These are phyloP conservation scores for Podospora sp. DNA, from an alignment of 495 filamentous ascomycete species.

Conservation along the genomic window DNA sequence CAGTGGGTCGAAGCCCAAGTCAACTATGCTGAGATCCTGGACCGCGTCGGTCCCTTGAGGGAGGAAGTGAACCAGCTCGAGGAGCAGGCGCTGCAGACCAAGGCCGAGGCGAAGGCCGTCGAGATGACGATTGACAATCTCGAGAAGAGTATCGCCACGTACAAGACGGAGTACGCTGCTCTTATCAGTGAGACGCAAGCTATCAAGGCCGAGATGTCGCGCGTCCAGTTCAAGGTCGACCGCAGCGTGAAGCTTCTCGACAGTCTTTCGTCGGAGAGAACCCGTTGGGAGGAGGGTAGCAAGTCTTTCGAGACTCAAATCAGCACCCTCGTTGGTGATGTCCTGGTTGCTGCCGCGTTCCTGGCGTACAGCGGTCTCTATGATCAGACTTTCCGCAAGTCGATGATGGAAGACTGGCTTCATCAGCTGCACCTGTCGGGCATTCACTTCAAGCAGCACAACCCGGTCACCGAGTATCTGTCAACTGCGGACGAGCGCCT, in stretches of 20 bases:
- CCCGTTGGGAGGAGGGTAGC: conserved; percentile 93
- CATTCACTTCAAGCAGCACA: conserved; percentile 88
- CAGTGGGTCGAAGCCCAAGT: conserved; percentile 98
- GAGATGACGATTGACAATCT: conserved; percentile 81
- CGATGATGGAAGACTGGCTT: conserved; percentile 96
- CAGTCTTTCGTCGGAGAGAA: conserved; percentile 90
- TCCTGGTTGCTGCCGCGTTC: conserved; percentile 92
- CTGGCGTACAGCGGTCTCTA: conserved; percentile 97
- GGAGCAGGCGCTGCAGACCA: conserved; percentile 86
- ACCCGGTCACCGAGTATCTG: conserved; percentile 93
- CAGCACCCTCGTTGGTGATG: conserved; percentile 92
- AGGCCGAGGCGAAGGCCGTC: conserved; percentile 89
- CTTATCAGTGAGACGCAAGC: conserved; percentile 96
- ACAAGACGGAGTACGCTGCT: conserved; percentile 94
- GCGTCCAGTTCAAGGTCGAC: conserved; percentile 97
- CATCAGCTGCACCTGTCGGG: conserved; percentile 88
- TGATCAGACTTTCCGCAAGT: conserved; percentile 95
- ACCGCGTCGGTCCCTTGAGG: conserved; percentile 89
- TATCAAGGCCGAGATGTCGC: conserved; percentile 94
- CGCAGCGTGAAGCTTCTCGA: conserved; percentile 92
- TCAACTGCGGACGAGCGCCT: conserved; percentile 95
- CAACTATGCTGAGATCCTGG: conserved; percentile 93
- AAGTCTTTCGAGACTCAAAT: conserved; percentile 98
- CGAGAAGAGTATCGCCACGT: conserved; percentile 89
- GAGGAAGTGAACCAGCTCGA: conserved; percentile 88